Conservation (phyloP, 306 rosid species). For the Dryas drummondii region DNA sequence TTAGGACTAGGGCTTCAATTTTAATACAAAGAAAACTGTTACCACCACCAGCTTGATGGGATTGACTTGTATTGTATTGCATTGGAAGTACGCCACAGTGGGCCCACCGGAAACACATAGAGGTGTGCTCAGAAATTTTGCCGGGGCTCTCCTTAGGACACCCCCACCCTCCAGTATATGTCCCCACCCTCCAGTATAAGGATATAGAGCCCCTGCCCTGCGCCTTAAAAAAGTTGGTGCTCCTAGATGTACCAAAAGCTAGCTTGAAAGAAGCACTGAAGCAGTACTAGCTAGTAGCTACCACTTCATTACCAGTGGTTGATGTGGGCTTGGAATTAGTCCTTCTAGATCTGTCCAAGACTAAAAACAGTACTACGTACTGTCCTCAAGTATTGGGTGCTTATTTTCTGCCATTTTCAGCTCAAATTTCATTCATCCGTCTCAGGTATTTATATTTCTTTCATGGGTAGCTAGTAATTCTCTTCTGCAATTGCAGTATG, state of each 20-base stretch:
- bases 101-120: constrained; percentile 1
- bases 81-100: not conserved
- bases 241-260: too few species aligned
- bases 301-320: not conserved
- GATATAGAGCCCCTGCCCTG: too few species aligned
- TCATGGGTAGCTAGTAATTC: not conserved
- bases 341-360: not conserved
- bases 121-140: not conserved
- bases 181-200: too few species aligned
- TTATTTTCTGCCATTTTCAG: not conserved
- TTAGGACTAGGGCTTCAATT: not conserved
- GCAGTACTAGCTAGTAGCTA: not conserved
- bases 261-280: not conserved
- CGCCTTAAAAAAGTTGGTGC: not conserved
- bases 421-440: not conserved
- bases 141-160: too few species aligned
- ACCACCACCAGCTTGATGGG: not conserved
- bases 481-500: not conserved
- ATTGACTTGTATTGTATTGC: constrained; percentile 14
- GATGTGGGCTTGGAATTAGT: not conserved
- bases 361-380: not conserved
- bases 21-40: not conserved
- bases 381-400: not conserved
- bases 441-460: not conserved
- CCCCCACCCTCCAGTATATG: too few species aligned